phyloP scores from a whole-genome alignment of 331 rosid genomes.

The Quercus tomentella region DNA sequence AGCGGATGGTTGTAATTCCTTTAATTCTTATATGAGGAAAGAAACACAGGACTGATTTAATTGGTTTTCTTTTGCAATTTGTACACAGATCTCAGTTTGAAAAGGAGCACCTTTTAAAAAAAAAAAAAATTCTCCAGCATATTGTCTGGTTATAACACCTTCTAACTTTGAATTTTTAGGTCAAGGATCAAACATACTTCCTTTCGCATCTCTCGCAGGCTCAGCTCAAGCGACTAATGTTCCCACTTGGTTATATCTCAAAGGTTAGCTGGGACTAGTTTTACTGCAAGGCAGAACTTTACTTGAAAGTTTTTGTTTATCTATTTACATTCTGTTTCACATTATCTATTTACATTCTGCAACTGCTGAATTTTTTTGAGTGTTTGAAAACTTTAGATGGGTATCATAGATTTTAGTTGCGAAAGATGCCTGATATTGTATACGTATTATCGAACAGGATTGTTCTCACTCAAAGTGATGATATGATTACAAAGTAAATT shows the following conservation, averaged over 20 bases:
- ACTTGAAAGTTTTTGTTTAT: neutral
- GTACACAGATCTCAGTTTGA: neutral
- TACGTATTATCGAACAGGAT: neutral
- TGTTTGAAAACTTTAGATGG: neutral
- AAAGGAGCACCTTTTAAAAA: neutral
- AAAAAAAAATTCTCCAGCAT: neutral
- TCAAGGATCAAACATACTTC: constrained; percentile 95
- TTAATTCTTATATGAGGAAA: neutral
- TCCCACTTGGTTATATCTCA: constrained; percentile 84
- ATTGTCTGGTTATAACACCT: constrained; percentile 15
- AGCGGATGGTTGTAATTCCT: neutral
- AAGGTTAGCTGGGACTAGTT: constrained; percentile 54
- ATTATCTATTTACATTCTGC: neutral
- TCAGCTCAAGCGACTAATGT: constrained; percentile 74
- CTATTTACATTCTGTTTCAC: constrained; percentile 5
- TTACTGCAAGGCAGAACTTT: constrained; percentile 5
- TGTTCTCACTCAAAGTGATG: neutral
- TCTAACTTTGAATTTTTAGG: constrained; percentile 41
- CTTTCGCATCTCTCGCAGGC: constrained; percentile 84
- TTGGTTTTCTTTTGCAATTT: neutral
- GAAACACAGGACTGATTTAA: neutral
- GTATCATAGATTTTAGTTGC: neutral
- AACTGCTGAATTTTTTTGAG: neutral
- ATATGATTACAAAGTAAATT: neutral
- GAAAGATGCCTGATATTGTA: neutral